Evolutionary conservation across 2,329 filamentous ascomycete genomes (phyloP).

Genomic region (Alternaria sp.): DNA sequence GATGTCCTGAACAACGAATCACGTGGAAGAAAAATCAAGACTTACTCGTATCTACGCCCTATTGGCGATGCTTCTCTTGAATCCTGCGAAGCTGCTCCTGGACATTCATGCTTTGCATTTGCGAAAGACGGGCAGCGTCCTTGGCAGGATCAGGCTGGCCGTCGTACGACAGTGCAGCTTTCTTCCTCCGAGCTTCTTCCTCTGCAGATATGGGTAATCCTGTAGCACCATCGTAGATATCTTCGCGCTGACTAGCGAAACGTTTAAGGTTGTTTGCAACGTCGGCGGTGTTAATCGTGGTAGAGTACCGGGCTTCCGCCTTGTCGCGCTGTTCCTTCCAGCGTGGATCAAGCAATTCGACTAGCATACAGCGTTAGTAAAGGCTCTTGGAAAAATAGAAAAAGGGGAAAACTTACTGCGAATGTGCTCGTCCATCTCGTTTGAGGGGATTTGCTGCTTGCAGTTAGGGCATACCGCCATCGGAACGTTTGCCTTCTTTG

Average conservation of each 20-base stretch:
- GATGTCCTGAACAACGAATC: not conserved
- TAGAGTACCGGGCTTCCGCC: constrained; percentile 82
- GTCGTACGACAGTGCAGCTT: constrained; percentile 74
- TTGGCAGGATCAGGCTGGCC: constrained; percentile 67
- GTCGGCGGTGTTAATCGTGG: constrained; percentile 86
- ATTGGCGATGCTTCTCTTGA: constrained; percentile 62
- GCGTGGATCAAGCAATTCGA: constrained; percentile 89
- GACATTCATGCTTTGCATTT: constrained; percentile 70
- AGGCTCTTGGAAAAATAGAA: not conserved
- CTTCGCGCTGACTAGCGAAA: constrained; percentile 86
- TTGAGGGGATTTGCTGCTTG: constrained; percentile 84
- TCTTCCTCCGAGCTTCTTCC: constrained; percentile 80
- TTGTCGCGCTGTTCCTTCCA: constrained; percentile 98
- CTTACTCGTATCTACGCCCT: not conserved
- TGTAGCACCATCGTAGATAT: constrained; percentile 81
- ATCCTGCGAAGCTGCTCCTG: constrained; percentile 84
- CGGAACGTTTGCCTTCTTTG: constrained; percentile 69
- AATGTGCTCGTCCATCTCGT: constrained; percentile 92
- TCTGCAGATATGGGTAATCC: constrained; percentile 74
- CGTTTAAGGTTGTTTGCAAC: constrained; percentile 95
- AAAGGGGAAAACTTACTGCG: constrained; percentile 67
- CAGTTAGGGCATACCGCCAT: constrained; percentile 91
- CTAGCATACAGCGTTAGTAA: constrained; percentile 54
- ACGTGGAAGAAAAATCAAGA: constrained; percentile 9
- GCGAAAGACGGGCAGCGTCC: constrained; percentile 61